A percentile compares a stretch with the other conserved stretches of the same genome.
Evolutionary conservation across 2,329 filamentous ascomycete genomes (phyloP).

Genomic region (Emericellopsis atlantica): DNA sequence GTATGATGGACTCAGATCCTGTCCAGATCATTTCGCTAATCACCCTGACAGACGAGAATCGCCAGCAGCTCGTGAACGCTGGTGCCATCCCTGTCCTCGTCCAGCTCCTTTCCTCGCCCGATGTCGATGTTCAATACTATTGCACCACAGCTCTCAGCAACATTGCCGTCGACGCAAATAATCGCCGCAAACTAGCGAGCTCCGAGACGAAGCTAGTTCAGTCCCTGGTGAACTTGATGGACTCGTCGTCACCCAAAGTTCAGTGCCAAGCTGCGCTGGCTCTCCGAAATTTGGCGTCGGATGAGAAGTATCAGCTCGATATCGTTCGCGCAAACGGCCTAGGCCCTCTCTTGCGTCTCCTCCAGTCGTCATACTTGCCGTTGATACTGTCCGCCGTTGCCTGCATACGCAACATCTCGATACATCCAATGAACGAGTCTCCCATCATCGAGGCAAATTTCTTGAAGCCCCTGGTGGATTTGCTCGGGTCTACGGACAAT

Average conservation of each 20-base stretch:
- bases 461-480: slow-evolving; percentile 81
- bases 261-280: slow-evolving; percentile 95
- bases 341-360: slow-evolving; percentile 69
- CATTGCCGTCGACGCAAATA: slow-evolving; percentile 87
- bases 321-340: slow-evolving; percentile 86
- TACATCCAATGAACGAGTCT: slow-evolving; percentile 93
- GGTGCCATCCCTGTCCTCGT: slow-evolving; percentile 97
- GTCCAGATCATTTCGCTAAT: neutral
- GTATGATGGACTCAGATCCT: slow-evolving; percentile 36
- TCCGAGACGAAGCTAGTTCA: slow-evolving; percentile 87
- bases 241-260: slow-evolving; percentile 92
- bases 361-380: slow-evolving; percentile 91
- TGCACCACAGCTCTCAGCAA: slow-evolving; percentile 98
- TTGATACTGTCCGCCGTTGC: slow-evolving; percentile 94
- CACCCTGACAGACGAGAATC: slow-evolving; percentile 66
- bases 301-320: slow-evolving; percentile 97
- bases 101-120: slow-evolving; percentile 79
- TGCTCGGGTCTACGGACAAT: slow-evolving; percentile 90
- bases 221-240: slow-evolving; percentile 91
- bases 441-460: slow-evolving; percentile 98
- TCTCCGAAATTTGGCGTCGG: slow-evolving; percentile 86
- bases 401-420: slow-evolving; percentile 97
- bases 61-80: slow-evolving; percentile 92
- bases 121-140: slow-evolving; percentile 98
- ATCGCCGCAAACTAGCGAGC: slow-evolving; percentile 81